These are phyloP conservation scores for Hypoxylon sp. DNA, from an alignment of 2,329 filamentous ascomycete species.

Conservation along the genomic window DNA sequence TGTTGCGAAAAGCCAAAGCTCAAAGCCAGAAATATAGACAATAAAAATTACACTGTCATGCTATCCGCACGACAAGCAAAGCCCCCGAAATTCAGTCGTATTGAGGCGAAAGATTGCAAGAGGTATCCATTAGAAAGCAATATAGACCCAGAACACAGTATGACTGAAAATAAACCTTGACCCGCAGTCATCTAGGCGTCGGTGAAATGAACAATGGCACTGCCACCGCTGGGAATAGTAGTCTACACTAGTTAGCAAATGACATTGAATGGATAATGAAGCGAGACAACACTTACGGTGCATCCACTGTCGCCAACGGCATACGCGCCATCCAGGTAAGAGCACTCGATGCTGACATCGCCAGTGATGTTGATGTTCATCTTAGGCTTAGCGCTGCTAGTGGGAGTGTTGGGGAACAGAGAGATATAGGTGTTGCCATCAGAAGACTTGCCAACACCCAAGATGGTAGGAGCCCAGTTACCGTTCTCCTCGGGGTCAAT, in stretches of 20 bases:
- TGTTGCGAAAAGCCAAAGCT: slow-evolving; percentile 19
- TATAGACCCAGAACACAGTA: slow-evolving; percentile 42
- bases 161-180: slow-evolving; percentile 35
- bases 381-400: slow-evolving; percentile 72
- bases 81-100: slow-evolving; percentile 37
- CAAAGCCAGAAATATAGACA: slow-evolving; percentile 45
- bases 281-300: slow-evolving; percentile 74
- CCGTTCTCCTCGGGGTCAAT: slow-evolving; percentile 64
- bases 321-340: slow-evolving; percentile 71
- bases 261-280: neutral
- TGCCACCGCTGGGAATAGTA: slow-evolving; percentile 52
- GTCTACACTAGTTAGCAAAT: slow-evolving; percentile 49
- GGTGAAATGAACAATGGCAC: slow-evolving; percentile 56
- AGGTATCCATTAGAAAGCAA: slow-evolving; percentile 48
- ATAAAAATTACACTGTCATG: slow-evolving; percentile 48
- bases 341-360: slow-evolving; percentile 67
- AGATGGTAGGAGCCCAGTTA: slow-evolving; percentile 88
- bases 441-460: slow-evolving; percentile 77
- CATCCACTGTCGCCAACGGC: slow-evolving; percentile 70
- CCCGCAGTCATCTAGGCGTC: slow-evolving; percentile 32
- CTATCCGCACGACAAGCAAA: slow-evolving; percentile 36
- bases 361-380: slow-evolving; percentile 82
- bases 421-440: slow-evolving; percentile 78
- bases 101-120: slow-evolving; percentile 42
- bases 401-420: slow-evolving; percentile 85